Base-by-base conservation (phyloP, 495 filamentous ascomycete genomes). In the Xylaria venustula region DNA sequence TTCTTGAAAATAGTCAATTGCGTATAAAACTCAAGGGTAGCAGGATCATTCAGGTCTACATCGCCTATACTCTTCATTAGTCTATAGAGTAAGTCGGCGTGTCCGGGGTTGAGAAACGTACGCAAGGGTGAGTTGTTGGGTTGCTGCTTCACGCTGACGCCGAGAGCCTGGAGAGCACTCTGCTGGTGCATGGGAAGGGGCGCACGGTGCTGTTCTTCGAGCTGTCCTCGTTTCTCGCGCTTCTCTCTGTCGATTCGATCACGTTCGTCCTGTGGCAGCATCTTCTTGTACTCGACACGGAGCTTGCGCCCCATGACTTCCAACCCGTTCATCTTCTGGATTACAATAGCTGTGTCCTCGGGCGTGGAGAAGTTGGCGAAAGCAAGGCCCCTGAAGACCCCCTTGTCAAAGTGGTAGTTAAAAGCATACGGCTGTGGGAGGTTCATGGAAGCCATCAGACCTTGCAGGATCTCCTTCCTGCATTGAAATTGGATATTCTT, bases 401-500 rank as follows among this genome's bases (percentile, higher is more conserved):
- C 94, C 68, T 96, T 95, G 70, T 98, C 94, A 71, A 98, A 98
- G 73, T 98, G 94, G 66, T 98, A 98, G 76, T 98, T 98, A 83
- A 98, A 98, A 4, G 94, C 94, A 70, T 98, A 98, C 0, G 94
- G 94, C 40, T 97, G 84, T 1, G 94, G 94, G 28, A 98, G 82
- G 57, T 87, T 87, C 77, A 97, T 81, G 22, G 95, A 88, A 14
- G 90, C 93, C 94, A 98, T 98, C 64, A 97, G 79, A 58, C 86
- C 83, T 17, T 96, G 89, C 42, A 98, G 82, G 73, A 93, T 90
- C 73, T 98, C 94, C 77, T 97, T 97, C 77, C 97, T 93, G 44
- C 97, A 92, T 45, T 94, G 94, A 71, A 98, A 98, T 2, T 95
- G 94, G 49, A 98, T 98, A 69, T 98, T 98, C 79, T 98, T 98